Evolutionary conservation across 257 asterid genomes (phyloP).

Genomic region (Orobanche coerulescens): DNA sequence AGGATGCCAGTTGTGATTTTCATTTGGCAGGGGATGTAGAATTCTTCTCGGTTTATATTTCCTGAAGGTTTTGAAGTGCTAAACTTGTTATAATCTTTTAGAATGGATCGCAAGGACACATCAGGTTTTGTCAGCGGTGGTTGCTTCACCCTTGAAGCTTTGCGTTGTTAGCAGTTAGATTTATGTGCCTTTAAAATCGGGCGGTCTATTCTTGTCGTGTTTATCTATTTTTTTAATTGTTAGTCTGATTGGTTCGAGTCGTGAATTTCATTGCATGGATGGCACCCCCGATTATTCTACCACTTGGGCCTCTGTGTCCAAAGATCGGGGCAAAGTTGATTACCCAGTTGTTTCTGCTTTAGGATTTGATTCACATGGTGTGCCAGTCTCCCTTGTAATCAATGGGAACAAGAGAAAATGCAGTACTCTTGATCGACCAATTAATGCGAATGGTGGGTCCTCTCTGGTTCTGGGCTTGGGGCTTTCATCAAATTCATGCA

Average conservation of each 20-base stretch:
- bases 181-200: constrained; percentile 15
- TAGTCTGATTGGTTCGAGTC: constrained; percentile 21
- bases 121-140: constrained; percentile 68
- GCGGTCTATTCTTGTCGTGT: constrained; percentile 16
- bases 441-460: constrained; percentile 34
- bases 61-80: constrained; percentile 26
- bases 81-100: constrained; percentile 7
- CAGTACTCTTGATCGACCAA: constrained; percentile 13
- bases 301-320: constrained; percentile 25
- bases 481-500: constrained; percentile 80
- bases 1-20: constrained; percentile 28
- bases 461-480: constrained; percentile 61
- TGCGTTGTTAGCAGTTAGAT: constrained; percentile 8
- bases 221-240: constrained; percentile 8
- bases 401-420: constrained; percentile 41
- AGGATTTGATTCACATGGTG: constrained; percentile 24
- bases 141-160: constrained; percentile 20
- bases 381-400: constrained; percentile 18
- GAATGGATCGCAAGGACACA: constrained; percentile 57
- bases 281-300: constrained; percentile 27
- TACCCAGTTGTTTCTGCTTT: constrained; percentile 17
- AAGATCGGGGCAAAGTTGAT: constrained; percentile 21
- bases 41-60: constrained; percentile 7
- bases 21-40: background rate
- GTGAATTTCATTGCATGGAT: constrained; percentile 43